Conservation (phyloP, 1,284 basidiomycete genomes). For the Xerocomus amazonicus region DNA sequence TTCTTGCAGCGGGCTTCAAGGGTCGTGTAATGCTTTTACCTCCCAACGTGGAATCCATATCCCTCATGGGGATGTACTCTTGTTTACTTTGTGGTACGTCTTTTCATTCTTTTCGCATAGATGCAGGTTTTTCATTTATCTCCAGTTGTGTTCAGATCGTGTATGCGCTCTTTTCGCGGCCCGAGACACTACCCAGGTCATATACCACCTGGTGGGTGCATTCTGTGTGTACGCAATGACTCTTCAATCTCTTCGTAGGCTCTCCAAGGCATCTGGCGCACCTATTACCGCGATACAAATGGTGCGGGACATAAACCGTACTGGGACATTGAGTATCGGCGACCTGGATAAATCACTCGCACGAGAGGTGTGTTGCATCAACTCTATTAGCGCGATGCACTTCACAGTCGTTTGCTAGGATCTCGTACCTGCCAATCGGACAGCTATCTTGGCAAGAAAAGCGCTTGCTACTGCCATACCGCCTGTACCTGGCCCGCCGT, state of each 20-base stretch:
- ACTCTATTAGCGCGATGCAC: conserved; percentile 4
- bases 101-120: not conserved
- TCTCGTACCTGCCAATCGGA: conserved; percentile 41
- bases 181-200: conserved; percentile 78
- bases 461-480: conserved; percentile 33
- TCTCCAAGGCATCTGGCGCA: conserved; percentile 64
- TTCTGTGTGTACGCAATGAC: not conserved
- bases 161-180: conserved; percentile 78
- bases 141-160: conserved; percentile 85
- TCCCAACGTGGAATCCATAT: conserved; percentile 65
- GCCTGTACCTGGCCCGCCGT: conserved; percentile 49
- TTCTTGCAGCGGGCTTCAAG: conserved; percentile 69
- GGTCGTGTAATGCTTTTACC: conserved; percentile 75
- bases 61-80: conserved; percentile 81
- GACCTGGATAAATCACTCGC: conserved; percentile 55
- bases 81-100: conserved; percentile 75
- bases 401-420: conserved; percentile 30
- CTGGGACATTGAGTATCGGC: conserved; percentile 52
- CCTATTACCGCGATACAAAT: conserved; percentile 58
- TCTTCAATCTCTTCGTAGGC: conserved; percentile 35
- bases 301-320: conserved; percentile 58
- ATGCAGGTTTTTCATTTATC: conserved; percentile 2
- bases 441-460: conserved; percentile 35
- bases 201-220: conserved; percentile 68
- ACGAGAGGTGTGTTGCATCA: conserved; percentile 40